phyloP scores from a whole-genome alignment of 352 stramenopile species.

The Pseudoperonospora humuli region DNA sequence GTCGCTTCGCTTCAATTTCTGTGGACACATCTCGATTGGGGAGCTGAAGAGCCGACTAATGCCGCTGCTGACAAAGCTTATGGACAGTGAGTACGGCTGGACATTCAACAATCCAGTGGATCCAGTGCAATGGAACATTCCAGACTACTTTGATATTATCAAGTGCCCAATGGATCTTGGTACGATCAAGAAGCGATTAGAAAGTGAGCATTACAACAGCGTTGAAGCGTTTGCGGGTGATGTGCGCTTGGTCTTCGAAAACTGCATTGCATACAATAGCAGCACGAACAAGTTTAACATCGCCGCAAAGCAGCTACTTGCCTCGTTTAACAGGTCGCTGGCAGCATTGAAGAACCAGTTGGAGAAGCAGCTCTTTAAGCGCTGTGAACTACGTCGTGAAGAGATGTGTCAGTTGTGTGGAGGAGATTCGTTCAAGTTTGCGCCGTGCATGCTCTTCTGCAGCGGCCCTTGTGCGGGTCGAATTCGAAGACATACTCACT shows the following conservation, averaged over 20 bases:
- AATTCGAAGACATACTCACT: slow-evolving; percentile 81
- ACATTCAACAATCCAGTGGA: slow-evolving; percentile 94
- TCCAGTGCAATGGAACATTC: slow-evolving; percentile 89
- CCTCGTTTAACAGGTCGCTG: slow-evolving; percentile 67
- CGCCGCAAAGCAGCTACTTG: slow-evolving; percentile 70
- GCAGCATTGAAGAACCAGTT: slow-evolving; percentile 62
- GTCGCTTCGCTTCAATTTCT: slow-evolving; percentile 86
- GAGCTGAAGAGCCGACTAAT: slow-evolving; percentile 80
- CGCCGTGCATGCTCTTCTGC: slow-evolving; percentile 85
- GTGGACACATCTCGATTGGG: slow-evolving; percentile 70
- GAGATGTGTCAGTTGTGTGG: slow-evolving; percentile 87
- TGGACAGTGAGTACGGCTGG: slow-evolving; percentile 86
- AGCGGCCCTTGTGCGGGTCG: slow-evolving; percentile 75
- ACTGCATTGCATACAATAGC: slow-evolving; percentile 87
- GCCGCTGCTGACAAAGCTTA: slow-evolving; percentile 78
- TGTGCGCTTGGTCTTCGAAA: slow-evolving; percentile 86
- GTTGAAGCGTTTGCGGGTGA: slow-evolving; percentile 82
- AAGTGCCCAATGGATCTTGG: slow-evolving; percentile 98
- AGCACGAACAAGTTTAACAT: slow-evolving; percentile 87
- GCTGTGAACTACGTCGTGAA: slow-evolving; percentile 70
- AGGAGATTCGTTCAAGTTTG: slow-evolving; percentile 87
- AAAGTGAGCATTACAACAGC: slow-evolving; percentile 92
- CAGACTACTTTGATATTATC: slow-evolving; percentile 89
- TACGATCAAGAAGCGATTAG: slow-evolving; percentile 95
- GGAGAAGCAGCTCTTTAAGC: slow-evolving; percentile 82